Evolutionary conservation across 805 yeast species (phyloP).

Genomic region (Torulaspora microellipsoides): DNA sequence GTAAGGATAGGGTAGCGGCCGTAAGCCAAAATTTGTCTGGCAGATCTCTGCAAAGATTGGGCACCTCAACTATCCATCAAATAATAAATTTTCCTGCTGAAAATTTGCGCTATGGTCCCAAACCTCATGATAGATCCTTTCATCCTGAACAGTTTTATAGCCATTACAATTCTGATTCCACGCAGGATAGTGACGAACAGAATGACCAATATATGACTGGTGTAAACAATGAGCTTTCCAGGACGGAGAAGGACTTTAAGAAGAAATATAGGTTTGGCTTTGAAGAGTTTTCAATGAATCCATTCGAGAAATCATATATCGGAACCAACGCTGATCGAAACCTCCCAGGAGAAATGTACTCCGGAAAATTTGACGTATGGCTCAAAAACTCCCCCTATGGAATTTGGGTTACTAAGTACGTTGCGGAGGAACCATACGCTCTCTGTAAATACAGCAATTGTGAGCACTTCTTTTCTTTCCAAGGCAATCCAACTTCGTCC

Average conservation of each 20-base stretch:
- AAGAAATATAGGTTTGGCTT: conserved; percentile 11
- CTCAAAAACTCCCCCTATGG: conserved; percentile 14
- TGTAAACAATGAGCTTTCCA: background rate
- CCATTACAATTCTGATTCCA: background rate
- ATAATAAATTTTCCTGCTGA: conserved; percentile 3
- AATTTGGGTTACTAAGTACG: conserved; percentile 16
- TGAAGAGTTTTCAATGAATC: conserved; percentile 14
- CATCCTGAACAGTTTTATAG: conserved; percentile 3
- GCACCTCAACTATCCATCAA: conserved; percentile 5
- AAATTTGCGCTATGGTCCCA: conserved; percentile 1
- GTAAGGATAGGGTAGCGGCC: background rate
- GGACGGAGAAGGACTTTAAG: conserved; percentile 4
- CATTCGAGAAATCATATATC: conserved; percentile 8
- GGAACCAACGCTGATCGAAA: conserved; percentile 5
- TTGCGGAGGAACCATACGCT: conserved; percentile 11
- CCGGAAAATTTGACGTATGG: conserved; percentile 12
- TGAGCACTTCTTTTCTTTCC: conserved; percentile 8
- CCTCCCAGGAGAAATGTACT: background rate
- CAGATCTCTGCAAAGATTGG: conserved; percentile 3
- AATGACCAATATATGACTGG: background rate
- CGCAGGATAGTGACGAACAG: conserved; percentile 1
- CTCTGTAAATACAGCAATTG: conserved; percentile 14
- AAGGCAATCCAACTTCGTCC: conserved; percentile 14
- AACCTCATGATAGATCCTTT: conserved; percentile 2
- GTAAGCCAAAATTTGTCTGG: conserved; percentile 8